Base-by-base conservation (phyloP, 2,329 filamentous ascomycete species). In the Colletotrichum higginsianum region DNA sequence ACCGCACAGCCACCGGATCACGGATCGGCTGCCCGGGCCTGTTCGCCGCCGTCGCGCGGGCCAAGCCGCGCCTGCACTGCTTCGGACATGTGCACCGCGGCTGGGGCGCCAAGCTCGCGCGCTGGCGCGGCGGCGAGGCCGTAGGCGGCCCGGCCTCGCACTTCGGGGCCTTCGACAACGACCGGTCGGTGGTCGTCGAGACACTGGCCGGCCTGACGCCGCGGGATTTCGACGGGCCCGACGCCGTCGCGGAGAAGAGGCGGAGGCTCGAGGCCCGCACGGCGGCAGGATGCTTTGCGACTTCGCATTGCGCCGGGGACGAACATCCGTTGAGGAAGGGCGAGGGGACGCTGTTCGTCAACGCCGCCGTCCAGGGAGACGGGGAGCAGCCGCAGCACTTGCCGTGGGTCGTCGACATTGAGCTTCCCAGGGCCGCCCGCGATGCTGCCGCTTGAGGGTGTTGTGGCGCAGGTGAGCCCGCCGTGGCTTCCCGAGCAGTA, bases 311-410 rank as follows among this genome's bases (percentile, higher is more conserved):
- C 70, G 69, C 68, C 1, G 73, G 77, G 7, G 75, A 79, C 67
- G 56, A 71, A 21, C 73, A 79, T 55, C 75, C 75, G 0, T 21
- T 84, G 1, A 40, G 75, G 23, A 53, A 44, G 8, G 85, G 84
- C 2, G 78, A 79, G 42, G 82, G 89, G 68, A 90, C 87, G 0
- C 76, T 89, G 5, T 88, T 90, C 74, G 82, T 90, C 11, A 90
- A 90, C 76, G 88, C 87, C 1, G 81, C 88, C 0, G 84, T 90
- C 26, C 75, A 85, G 74, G 80, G 73, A 3, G 26, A 86, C 86
- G 75, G 92, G 83, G 67, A 89, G 85, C 40, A 35, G 2, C 53
- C 56, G 18, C 44, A 38, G 44, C 49, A 61, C 35, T 57, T 65
- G 12, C 46, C 56, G 11, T 70, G 30, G 69, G 26, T 69, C 15